These are phyloP conservation scores for Isabelozyma heimii DNA, from an alignment of 805 yeast species.

Conservation along the genomic window DNA sequence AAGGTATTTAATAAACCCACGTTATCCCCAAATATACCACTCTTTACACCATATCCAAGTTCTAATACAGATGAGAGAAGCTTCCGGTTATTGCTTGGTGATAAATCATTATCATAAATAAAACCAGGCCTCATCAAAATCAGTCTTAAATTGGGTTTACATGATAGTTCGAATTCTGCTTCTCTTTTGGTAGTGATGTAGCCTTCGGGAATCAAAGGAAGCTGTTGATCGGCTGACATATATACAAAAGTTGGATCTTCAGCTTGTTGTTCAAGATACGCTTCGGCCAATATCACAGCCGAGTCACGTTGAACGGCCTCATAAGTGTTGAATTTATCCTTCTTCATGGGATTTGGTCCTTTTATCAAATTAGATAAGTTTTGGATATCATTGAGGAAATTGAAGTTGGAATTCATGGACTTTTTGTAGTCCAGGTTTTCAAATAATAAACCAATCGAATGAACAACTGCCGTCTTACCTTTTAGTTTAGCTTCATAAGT, in stretches of 20 bases:
- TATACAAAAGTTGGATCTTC: slow-evolving; percentile 53
- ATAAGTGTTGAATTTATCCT: slow-evolving; percentile 46
- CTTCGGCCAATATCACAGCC: slow-evolving; percentile 61
- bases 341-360: slow-evolving; percentile 64
- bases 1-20: slow-evolving; percentile 41
- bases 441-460: slow-evolving; percentile 73
- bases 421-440: slow-evolving; percentile 70
- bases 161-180: slow-evolving; percentile 62
- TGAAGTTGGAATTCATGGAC: slow-evolving; percentile 40
- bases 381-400: slow-evolving; percentile 30
- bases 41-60: slow-evolving; percentile 43
- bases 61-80: slow-evolving; percentile 42
- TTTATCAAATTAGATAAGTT: slow-evolving; percentile 29
- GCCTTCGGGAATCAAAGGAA: slow-evolving; percentile 65
- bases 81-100: slow-evolving; percentile 33
- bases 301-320: slow-evolving; percentile 67
- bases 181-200: slow-evolving; percentile 74
- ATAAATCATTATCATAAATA: slow-evolving; percentile 59
- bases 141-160: slow-evolving; percentile 49
- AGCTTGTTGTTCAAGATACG: slow-evolving; percentile 33
- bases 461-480: slow-evolving; percentile 68
- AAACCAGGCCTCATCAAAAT: slow-evolving; percentile 79
- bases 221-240: slow-evolving; percentile 74
- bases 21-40: slow-evolving; percentile 36
- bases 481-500: slow-evolving; percentile 49